phyloP scores from a whole-genome alignment of 495 filamentous ascomycete species.

The Penicillium soppii region DNA sequence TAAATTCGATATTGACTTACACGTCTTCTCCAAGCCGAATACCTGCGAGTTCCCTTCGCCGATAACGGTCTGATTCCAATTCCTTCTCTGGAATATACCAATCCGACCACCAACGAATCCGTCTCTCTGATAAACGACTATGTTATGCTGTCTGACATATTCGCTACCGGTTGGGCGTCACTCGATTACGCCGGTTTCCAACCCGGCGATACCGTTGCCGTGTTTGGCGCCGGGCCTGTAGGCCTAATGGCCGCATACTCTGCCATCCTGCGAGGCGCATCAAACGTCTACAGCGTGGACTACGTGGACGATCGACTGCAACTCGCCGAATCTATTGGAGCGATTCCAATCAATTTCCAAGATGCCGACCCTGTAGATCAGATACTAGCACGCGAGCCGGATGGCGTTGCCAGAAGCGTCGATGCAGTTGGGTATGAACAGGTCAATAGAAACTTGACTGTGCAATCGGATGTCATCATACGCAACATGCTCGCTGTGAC shows the following conservation, averaged over 20 bases:
- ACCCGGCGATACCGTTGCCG: neutral
- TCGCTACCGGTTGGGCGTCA: neutral
- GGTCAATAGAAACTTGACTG: constrained; percentile 6
- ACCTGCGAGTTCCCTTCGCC: constrained; percentile 4
- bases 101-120: neutral
- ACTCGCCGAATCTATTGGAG: constrained; percentile 9
- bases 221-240: neutral
- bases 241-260: neutral
- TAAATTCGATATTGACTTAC: neutral
- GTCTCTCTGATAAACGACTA: constrained; percentile 1
- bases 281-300: constrained; percentile 13
- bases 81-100: neutral
- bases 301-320: constrained; percentile 8
- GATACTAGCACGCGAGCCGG: constrained; percentile 9
- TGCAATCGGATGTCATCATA: constrained; percentile 6
- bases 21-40: neutral
- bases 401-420: constrained; percentile 8
- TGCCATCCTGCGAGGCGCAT: constrained; percentile 41
- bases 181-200: neutral
- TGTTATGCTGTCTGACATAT: constrained; percentile 36
- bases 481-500: constrained; percentile 6
- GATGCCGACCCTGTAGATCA: constrained; percentile 10
- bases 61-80: neutral
- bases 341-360: constrained; percentile 15
- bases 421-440: constrained; percentile 18